Evolutionary conservation across 768 basidiomycete genomes (phyloP).

Genomic region (Serendipita indica): DNA sequence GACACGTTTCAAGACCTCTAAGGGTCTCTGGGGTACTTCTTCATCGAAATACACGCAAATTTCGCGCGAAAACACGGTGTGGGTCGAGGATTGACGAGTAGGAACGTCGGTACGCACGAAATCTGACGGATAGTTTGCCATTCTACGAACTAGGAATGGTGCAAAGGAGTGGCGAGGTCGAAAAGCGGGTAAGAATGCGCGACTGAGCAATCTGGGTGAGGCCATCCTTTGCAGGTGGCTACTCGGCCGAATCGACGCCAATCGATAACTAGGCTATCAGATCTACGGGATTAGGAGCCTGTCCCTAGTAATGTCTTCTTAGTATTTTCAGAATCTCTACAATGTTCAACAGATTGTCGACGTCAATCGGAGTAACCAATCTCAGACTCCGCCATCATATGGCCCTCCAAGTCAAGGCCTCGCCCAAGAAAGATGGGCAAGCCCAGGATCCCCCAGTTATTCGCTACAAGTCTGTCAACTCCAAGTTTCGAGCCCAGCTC

Average conservation of each 20-base stretch:
- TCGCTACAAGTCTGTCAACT: constrained; percentile 2
- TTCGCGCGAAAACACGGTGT: too few relatives aligned
- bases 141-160: background rate
- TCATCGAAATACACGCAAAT: too few relatives aligned
- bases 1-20: too few relatives aligned
- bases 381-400: too few relatives aligned
- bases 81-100: too few relatives aligned
- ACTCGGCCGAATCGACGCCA: background rate
- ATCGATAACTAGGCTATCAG: background rate
- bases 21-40: too few relatives aligned
- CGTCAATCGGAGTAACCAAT: too few relatives aligned
- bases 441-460: background rate
- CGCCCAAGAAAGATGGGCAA: background rate
- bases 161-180: background rate
- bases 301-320: background rate
- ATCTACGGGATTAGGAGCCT: background rate
- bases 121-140: constrained; percentile 2
- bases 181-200: background rate
- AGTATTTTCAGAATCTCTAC: background rate
- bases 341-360: background rate
- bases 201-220: background rate
- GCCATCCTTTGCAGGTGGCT: background rate
- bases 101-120: too few relatives aligned
- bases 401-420: background rate
- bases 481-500: background rate